These are phyloP conservation scores for Asterophora parasitica DNA, from an alignment of 768 basidiomycete species.

Conservation along the genomic window DNA sequence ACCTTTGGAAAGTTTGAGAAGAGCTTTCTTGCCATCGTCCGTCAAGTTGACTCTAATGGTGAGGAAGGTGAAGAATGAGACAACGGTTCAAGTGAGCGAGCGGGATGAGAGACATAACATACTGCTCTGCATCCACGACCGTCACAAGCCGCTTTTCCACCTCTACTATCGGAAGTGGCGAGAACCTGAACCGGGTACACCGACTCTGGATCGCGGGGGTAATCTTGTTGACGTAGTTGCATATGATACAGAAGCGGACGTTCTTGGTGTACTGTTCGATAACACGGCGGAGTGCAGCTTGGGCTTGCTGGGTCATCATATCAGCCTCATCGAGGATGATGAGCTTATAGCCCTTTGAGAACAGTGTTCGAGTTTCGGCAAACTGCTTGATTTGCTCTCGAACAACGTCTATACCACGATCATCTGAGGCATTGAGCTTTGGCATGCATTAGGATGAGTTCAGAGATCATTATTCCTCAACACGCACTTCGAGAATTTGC, in stretches of 20 bases:
- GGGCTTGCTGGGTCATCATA: conserved; percentile 99
- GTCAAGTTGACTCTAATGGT: conserved; percentile 76
- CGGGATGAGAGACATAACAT: conserved; percentile 17
- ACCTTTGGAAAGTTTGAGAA: conserved; percentile 92
- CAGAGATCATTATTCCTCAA: neutral
- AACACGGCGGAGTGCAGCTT: conserved; percentile 92
- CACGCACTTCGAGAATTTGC: conserved; percentile 85
- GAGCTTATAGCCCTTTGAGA: conserved; percentile 92
- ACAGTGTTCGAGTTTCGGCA: conserved; percentile 89
- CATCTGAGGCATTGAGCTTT: conserved; percentile 96
- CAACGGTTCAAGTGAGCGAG: neutral
- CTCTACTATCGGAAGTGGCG: conserved; percentile 79
- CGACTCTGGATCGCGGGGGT: conserved; percentile 97
- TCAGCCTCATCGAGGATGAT: conserved; percentile 99
- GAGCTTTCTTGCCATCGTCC: conserved; percentile 78
- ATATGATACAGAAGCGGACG: conserved; percentile 98
- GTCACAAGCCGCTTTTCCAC: conserved; percentile 77
- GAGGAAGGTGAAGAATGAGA: neutral
- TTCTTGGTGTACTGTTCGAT: conserved; percentile 99
- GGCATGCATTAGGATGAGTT: neutral
- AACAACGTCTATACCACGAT: conserved; percentile 97
- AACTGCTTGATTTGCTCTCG: conserved; percentile 99
- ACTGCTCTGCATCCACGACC: conserved; percentile 87
- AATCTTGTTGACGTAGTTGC: conserved; percentile 99
- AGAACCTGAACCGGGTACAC: conserved; percentile 96